Evolutionary conservation across 108 stramenopile species (phyloP).

Genomic region (Craspedostauros australis): DNA sequence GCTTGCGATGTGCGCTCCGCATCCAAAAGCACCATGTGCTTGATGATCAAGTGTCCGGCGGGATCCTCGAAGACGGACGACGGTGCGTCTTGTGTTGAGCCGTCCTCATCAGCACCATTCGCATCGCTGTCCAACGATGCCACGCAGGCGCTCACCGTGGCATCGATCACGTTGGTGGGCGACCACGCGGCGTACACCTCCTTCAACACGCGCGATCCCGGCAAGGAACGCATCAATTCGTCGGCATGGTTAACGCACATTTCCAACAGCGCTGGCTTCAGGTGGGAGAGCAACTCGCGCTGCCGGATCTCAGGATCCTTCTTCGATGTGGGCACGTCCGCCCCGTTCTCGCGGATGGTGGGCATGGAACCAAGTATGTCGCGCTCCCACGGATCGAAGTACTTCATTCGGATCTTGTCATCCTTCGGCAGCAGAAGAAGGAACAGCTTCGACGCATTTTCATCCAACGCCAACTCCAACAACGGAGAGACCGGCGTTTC

Average conservation of each 20-base stretch:
- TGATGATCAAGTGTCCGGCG: conserved; percentile 64
- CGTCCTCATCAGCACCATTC: conserved; percentile 5
- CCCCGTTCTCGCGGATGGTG: conserved; percentile 34
- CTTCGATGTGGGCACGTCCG: conserved; percentile 66
- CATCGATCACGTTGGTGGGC: conserved; percentile 27
- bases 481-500: conserved; percentile 40
- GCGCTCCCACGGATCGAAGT: conserved; percentile 86
- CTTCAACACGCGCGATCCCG: conserved; percentile 73
- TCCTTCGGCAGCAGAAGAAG: conserved; percentile 71
- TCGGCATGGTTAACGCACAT: conserved; percentile 63
- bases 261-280: conserved; percentile 57
- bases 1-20: too few species aligned
- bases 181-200: conserved; percentile 62
- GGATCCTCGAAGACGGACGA: conserved; percentile 66
- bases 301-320: conserved; percentile 81
- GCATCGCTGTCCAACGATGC: conserved; percentile 8
- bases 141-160: conserved; percentile 46
- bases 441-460: conserved; percentile 84
- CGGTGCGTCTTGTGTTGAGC: conserved; percentile 4
- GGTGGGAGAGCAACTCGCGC: conserved; percentile 70
- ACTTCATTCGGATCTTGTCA: conserved; percentile 40
- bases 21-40: conserved; percentile 59
- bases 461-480: conserved; percentile 62
- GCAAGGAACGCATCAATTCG: conserved; percentile 63
- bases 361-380: conserved; percentile 53